Evolutionary conservation across 768 basidiomycete species (phyloP).

Genomic region (Boletus coccyginus): DNA sequence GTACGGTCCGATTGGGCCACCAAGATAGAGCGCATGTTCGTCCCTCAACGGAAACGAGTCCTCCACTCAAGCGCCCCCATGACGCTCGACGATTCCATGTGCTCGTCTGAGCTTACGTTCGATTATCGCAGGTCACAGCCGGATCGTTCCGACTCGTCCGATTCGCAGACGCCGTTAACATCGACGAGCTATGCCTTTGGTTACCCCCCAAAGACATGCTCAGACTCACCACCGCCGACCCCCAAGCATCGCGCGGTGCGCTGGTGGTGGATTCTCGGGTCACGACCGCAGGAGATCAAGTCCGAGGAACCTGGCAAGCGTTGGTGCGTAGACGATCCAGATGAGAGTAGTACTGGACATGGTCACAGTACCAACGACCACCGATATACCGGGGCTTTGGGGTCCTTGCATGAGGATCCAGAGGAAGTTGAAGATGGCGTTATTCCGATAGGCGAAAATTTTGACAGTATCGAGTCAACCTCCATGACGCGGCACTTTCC

Average conservation of each 20-base stretch:
- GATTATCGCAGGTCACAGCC: constrained; percentile 9
- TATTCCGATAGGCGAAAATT: constrained; percentile 21
- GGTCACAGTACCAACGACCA: constrained; percentile 11
- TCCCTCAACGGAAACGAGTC: constrained; percentile 13
- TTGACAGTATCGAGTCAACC: constrained; percentile 13
- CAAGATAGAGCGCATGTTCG: constrained; percentile 16
- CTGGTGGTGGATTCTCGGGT: constrained; percentile 26
- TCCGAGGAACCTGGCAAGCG: constrained; percentile 16
- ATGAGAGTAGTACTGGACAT: constrained; percentile 22
- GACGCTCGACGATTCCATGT: constrained; percentile 26
- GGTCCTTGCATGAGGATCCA: constrained; percentile 7
- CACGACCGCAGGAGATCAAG: constrained; percentile 26
- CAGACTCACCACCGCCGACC: constrained; percentile 2
- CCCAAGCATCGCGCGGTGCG: constrained; percentile 8
- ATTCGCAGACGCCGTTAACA: constrained; percentile 29
- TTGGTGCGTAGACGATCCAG: constrained; percentile 28
- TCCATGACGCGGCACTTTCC: constrained; percentile 8
- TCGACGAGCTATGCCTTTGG: not conserved
- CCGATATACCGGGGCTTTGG: constrained; percentile 7
- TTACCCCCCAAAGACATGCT: constrained; percentile 8
- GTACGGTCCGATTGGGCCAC: constrained; percentile 13
- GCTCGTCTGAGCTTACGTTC: not conserved
- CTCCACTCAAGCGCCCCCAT: constrained; percentile 11
- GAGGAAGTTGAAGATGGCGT: constrained; percentile 11
- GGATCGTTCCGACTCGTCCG: constrained; percentile 24